Conservation (phyloP, 2,329 filamentous ascomycete genomes). For the Arthrinium puccinioides region DNA sequence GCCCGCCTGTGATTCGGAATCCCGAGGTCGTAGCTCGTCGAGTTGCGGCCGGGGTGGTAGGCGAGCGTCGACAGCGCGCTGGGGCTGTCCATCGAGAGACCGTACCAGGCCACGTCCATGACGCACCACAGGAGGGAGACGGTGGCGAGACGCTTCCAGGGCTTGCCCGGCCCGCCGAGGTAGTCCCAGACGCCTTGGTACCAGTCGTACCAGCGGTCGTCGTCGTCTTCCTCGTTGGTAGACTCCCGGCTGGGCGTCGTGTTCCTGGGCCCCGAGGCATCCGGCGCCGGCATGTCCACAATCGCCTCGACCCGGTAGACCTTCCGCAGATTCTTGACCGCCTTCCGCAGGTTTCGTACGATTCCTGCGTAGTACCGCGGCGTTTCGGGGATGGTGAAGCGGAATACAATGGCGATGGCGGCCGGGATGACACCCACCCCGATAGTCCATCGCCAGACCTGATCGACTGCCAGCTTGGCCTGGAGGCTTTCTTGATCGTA, state of each 20-base stretch:
- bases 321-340: constrained; percentile 3
- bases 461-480: constrained; percentile 27
- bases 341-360: constrained; percentile 9
- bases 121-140: neutral
- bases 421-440: constrained; percentile 40
- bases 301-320: too few species aligned
- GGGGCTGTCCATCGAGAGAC: neutral
- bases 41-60: too few species aligned
- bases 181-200: too few species aligned
- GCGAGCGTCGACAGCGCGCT: too few species aligned
- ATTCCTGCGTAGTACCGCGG: constrained; percentile 26
- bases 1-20: too few species aligned
- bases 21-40: too few species aligned
- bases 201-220: too few species aligned
- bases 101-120: neutral
- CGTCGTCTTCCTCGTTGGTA: too few species aligned
- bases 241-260: too few species aligned
- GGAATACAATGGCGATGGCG: constrained; percentile 36
- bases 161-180: neutral
- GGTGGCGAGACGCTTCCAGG: neutral
- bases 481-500: too few species aligned
- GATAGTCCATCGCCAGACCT: constrained; percentile 42
- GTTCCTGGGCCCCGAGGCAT: too few species aligned
- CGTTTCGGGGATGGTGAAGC: constrained; percentile 43
- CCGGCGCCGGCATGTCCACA: too few species aligned